Evolutionary conservation across 2,329 filamentous ascomycete genomes (phyloP), one percentile per base, ranked within the genome.

Genomic region (Myriangium duriaei): DNA sequence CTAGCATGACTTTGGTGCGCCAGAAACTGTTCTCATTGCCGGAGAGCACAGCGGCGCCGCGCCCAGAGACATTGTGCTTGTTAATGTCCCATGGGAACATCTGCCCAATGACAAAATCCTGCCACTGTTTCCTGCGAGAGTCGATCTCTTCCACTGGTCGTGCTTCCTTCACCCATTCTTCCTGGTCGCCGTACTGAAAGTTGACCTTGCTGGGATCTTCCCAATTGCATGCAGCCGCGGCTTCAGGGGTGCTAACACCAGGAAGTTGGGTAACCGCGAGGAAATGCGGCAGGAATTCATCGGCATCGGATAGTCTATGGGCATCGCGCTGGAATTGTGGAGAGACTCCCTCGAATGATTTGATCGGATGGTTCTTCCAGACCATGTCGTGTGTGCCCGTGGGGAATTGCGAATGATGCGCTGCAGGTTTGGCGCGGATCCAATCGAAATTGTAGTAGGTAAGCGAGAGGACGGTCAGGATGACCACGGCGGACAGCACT

Each of bases 1-100:
- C 41, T 15, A 51, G 33, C 13, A 49, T 38, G 15, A 51, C 48
- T n/a, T 26, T 26, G 21, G n/a, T n/a, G 7, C 21, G 45, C 38
- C 45, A 45, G n/a, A 48, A 30, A 13, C 44, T 49, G 12, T 48
- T 40, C n/a, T 43, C 37, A n/a, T 26, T 26, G 21, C 21, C 21
- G 21, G 7, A 7, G 7, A 26, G 21, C 7, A 26, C n/a, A 26
- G 21, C 21, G 21, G n/a, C 21, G n/a, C 21, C 21, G 21, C 21
- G 21, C n/a, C 21, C 21, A n/a, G 7, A 7, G 21, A 26, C 7
- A n/a, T 26, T 26, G 21, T 26, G 21, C 21, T 26, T 26, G 21
- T 26, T 7, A 7, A 7, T 26, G 7, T 26, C 21, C 21, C 21
- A 26, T n/a, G 21, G n/a, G 7, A 26, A 7, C 21, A 26, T 26